Evolutionary conservation across 1,139 yeast genomes (phyloP).

Genomic region (Candida sanyaensis): DNA sequence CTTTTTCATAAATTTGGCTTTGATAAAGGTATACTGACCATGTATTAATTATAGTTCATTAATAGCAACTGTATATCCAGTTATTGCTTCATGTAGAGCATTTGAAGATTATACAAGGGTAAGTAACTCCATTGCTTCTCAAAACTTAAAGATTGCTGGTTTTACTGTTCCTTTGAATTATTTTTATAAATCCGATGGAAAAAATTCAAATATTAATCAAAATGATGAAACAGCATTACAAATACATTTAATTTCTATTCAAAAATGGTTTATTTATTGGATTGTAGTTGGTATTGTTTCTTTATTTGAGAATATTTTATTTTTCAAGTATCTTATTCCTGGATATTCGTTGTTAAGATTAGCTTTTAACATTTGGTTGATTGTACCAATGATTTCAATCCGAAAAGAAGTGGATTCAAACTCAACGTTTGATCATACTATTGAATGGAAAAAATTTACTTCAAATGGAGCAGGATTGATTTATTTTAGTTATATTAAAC

Average conservation of each 20-base stretch:
- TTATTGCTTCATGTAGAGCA: constrained; percentile 54
- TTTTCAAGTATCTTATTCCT: constrained; percentile 45
- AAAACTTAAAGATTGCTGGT: constrained; percentile 31
- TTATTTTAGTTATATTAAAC: constrained; percentile 33
- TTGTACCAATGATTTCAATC: constrained; percentile 41
- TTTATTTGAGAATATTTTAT: constrained; percentile 32
- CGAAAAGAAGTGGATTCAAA: constrained; percentile 9
- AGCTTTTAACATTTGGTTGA: constrained; percentile 52
- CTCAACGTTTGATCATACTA: constrained; percentile 15
- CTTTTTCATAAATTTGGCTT: too few species aligned
- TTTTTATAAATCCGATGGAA: constrained; percentile 3
- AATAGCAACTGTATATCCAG: constrained; percentile 52
- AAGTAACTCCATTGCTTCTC: constrained; percentile 24
- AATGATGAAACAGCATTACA: constrained; percentile 23
- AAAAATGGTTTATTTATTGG: constrained; percentile 66
- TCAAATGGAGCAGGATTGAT: constrained; percentile 40
- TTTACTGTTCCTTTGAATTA: constrained; percentile 34
- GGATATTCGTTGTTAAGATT: constrained; percentile 45
- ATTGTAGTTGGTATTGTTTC: constrained; percentile 41
- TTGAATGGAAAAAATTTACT: constrained; percentile 29
- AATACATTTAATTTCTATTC: constrained; percentile 38
- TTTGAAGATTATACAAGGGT: constrained; percentile 41
- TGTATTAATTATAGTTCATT: constrained; percentile 14
- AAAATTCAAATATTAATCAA: constrained; percentile 5
- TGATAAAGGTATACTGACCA: not conserved